Evolutionary conservation across 129 eudicot species (phyloP), one percentile per base, ranked within the genome.

Genomic region (Flaveria bidentis): DNA sequence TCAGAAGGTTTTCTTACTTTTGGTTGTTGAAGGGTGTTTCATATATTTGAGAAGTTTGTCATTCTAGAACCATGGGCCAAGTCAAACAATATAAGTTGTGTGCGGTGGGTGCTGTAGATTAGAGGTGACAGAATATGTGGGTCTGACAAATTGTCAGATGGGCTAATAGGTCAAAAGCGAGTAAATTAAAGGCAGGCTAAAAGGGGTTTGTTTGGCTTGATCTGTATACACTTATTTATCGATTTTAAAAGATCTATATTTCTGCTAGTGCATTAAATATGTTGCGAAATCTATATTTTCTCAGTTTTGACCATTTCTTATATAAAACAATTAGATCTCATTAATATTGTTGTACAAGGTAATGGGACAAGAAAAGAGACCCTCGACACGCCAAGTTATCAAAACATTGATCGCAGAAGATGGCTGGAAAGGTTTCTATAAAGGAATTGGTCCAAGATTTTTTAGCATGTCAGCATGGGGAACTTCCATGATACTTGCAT

Each of bases 381-480:
- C 88, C 51, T 81, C 83, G 74, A 67, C 96, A 16, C 90, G 84
- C 62, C 92, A 94, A 78, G 97, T 94, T 42, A 88, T 94, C 45
- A 86, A 78, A 76, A 63, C 78, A 26, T 85, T 94, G 89, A 81
- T 94, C 60, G 85, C 90, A 7, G 96, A 94, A 9, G 97, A 94
- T 60, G 99, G 99, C 42, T 95, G 96, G 96, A 81, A 79, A 68
- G 97, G 97, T 30, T 84, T 95, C 30, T 95, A 95, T 64, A 84
- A 88, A 89, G 99, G 99, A 46, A 83, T 95, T 20, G 97, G 99
- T 72, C 99, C 99, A n/a, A 91, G 99, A 78, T 89, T 95, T 82
- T 87, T 95, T 79, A 95, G 99, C 89, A 91, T 89, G 97, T 95
- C 99, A 12, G 99, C 99, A 11, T 95, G 99, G 99, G 99, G 99